A percentile compares a stretch with the other conserved stretches of the same genome.
Evolutionary conservation across 2,329 filamentous ascomycete species (phyloP).

Genomic region (Ophiostoma montium): DNA sequence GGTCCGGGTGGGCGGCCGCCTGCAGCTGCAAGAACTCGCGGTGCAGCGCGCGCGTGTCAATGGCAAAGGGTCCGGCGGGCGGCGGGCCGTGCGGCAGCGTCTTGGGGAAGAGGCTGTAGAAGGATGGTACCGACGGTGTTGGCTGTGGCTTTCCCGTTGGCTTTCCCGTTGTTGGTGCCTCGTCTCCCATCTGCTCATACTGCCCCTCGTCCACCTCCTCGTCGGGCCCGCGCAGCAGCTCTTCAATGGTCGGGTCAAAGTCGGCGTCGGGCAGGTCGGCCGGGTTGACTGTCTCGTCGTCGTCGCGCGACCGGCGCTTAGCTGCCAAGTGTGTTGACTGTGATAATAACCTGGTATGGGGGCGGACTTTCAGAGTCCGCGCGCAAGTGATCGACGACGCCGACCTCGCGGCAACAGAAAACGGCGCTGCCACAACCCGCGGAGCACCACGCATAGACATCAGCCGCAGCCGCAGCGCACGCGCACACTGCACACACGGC

Average conservation of each 20-base stretch:
- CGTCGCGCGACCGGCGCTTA: background rate
- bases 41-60: slow-evolving; percentile 57
- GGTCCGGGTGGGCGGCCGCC: slow-evolving; percentile 60
- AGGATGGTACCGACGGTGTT: slow-evolving; percentile 4
- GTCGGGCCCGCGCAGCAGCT: background rate
- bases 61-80: slow-evolving; percentile 58
- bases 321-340: background rate
- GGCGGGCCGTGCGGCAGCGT: slow-evolving; percentile 68
- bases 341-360: background rate
- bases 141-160: background rate
- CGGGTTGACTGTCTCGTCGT: background rate
- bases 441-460: background rate
- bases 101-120: slow-evolving; percentile 80
- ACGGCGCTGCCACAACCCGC: background rate
- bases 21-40: slow-evolving; percentile 81
- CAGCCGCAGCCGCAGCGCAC: slow-evolving; percentile 2
- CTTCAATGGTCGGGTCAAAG: background rate
- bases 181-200: background rate
- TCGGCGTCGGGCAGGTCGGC: background rate
- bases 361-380: too few species aligned
- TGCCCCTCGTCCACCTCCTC: background rate
- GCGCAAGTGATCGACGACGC: background rate
- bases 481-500: slow-evolving; percentile 1
- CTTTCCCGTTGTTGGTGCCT: background rate
- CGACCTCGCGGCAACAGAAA: background rate